Evolutionary conservation across 2,329 filamentous ascomycete genomes (phyloP).

Genomic region (Fusarium sp.): DNA sequence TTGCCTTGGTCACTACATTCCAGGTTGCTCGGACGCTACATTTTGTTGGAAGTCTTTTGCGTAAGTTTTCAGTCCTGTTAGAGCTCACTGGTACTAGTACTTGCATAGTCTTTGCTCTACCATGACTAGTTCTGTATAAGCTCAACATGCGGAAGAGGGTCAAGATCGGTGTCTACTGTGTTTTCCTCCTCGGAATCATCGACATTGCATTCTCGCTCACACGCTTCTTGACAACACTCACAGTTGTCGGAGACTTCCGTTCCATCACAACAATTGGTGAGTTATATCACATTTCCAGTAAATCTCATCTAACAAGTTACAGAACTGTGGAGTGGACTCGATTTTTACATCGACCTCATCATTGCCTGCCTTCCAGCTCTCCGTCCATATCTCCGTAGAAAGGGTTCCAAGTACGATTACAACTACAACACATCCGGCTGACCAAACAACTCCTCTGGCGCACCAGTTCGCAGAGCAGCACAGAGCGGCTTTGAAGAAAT

Average conservation of each 20-base stretch:
- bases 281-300: not conserved
- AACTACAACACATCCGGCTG: slow-evolving; percentile 4
- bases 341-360: slow-evolving; percentile 28
- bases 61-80: not conserved
- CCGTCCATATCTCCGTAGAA: slow-evolving; percentile 24
- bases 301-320: not conserved
- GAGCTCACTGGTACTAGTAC: not conserved
- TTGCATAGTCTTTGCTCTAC: not conserved
- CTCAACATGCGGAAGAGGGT: slow-evolving; percentile 19
- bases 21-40: slow-evolving; percentile 26
- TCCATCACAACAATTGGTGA: slow-evolving; percentile 30
- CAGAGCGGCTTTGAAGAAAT: slow-evolving; percentile 27
- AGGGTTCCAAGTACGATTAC: slow-evolving; percentile 9
- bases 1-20: not conserved
- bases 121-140: slow-evolving; percentile 20
- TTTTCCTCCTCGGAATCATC: slow-evolving; percentile 30
- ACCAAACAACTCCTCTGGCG: not conserved
- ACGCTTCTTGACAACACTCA: slow-evolving; percentile 27
- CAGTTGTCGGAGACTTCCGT: not conserved
- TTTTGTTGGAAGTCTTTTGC: slow-evolving; percentile 11
- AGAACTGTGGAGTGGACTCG: slow-evolving; percentile 34
- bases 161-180: slow-evolving; percentile 22
- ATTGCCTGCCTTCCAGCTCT: slow-evolving; percentile 34
- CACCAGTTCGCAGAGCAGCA: not conserved
- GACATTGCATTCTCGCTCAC: slow-evolving; percentile 33